Evolutionary conservation across 169 alveolate genomes (phyloP).

Genomic region (Plasmodium gallinaceum): DNA sequence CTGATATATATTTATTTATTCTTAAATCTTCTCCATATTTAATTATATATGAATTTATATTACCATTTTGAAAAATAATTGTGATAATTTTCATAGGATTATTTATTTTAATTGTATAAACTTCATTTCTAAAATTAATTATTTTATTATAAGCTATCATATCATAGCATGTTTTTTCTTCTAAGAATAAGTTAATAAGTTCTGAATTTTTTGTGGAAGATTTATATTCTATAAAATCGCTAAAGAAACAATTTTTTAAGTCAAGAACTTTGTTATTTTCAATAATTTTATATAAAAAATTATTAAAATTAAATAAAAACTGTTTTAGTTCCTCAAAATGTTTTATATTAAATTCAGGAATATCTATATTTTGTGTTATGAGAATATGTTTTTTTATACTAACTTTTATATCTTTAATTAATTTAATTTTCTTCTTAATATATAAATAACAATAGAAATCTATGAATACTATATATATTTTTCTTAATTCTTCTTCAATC

Average conservation of each 20-base stretch:
- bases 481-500: conserved; percentile 17
- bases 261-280: not conserved
- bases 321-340: not conserved
- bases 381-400: not conserved
- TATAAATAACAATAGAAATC: conserved; percentile 10
- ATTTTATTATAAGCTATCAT: not conserved
- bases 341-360: not conserved
- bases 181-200: not conserved
- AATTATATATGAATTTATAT: not conserved
- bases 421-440: not conserved
- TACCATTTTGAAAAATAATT: conserved; percentile 5
- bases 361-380: not conserved
- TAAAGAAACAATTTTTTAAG: not conserved
- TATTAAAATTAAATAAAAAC: conserved; percentile 1
- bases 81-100: conserved; percentile 1
- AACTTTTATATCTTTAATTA: not conserved
- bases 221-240: not conserved
- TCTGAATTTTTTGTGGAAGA: not conserved
- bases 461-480: conserved; percentile 2
- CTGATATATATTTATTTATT: not conserved
- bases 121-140: not conserved
- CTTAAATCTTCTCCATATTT: conserved; percentile 6
- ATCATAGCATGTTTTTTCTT: not conserved
- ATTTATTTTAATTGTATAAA: not conserved
- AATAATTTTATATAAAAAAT: conserved; percentile 1